Evolutionary conservation across 2,329 filamentous ascomycete genomes (phyloP).

Genomic region (Colletotrichum filicis): DNA sequence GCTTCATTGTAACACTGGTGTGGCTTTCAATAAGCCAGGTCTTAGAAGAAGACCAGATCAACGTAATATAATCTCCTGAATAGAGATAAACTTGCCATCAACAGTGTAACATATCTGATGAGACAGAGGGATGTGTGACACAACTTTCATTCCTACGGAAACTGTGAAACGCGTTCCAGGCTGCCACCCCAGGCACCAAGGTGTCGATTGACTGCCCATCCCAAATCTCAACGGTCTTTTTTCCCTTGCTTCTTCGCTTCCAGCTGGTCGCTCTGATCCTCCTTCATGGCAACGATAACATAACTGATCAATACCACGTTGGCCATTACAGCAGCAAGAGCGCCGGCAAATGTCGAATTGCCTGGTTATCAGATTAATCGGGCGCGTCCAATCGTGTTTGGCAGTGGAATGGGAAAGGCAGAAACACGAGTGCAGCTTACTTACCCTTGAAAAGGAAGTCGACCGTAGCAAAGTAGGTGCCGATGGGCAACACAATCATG

Average conservation of each 20-base stretch:
- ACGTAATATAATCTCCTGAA: background rate
- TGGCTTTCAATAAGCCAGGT: background rate
- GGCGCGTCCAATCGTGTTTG: too few relatives aligned
- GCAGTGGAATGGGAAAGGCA: too few relatives aligned
- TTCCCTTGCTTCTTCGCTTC: conserved; percentile 56
- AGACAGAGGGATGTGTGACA: too few relatives aligned
- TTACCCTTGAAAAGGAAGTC: conserved; percentile 81
- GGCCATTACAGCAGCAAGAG: conserved; percentile 85
- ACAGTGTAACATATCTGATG: background rate
- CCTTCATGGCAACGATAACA: conserved; percentile 88
- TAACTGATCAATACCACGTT: conserved; percentile 94
- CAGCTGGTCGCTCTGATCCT: conserved; percentile 71
- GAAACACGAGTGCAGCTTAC: conserved; percentile 40
- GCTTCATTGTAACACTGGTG: background rate
- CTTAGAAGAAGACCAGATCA: background rate
- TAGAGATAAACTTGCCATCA: background rate
- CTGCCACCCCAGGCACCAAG: background rate
- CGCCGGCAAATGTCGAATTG: conserved; percentile 89
- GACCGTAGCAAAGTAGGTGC: conserved; percentile 87
- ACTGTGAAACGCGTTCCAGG: background rate
- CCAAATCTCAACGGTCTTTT: conserved; percentile 55
- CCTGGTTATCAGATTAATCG: conserved; percentile 59
- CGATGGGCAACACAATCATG: conserved; percentile 89
- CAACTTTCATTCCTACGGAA: background rate
- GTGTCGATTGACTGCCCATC: background rate